Evolutionary conservation across 768 basidiomycete species (phyloP).

Genomic region (Boletus sensibilis): DNA sequence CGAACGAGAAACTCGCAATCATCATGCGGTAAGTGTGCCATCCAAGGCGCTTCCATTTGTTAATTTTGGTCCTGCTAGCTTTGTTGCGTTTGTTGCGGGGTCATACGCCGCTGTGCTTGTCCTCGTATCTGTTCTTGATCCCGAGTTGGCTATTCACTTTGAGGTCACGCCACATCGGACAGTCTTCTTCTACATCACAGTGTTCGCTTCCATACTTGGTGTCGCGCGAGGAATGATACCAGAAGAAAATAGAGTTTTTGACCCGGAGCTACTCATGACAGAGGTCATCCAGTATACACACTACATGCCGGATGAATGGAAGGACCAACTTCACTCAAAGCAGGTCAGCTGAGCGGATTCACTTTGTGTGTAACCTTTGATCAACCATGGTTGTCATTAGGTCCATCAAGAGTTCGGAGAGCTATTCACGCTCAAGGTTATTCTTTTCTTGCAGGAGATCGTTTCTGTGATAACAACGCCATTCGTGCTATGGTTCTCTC

Average conservation of each 20-base stretch:
- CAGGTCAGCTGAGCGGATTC: conserved; percentile 44
- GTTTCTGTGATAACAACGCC: conserved; percentile 92
- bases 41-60: neutral
- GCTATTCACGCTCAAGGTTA: conserved; percentile 90
- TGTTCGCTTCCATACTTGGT: conserved; percentile 87
- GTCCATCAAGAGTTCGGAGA: conserved; percentile 90
- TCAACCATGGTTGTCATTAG: conserved; percentile 37
- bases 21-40: conserved; percentile 71
- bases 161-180: conserved; percentile 94
- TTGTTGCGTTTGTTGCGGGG: conserved; percentile 93
- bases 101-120: conserved; percentile 96
- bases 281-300: conserved; percentile 94
- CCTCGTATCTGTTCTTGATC: conserved; percentile 88
- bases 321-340: conserved; percentile 83
- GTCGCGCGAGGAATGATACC: conserved; percentile 94
- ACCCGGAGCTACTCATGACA: conserved; percentile 89
- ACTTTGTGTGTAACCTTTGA: neutral
- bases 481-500: conserved; percentile 89
- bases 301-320: conserved; percentile 95
- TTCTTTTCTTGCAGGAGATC: conserved; percentile 85
- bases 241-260: conserved; percentile 90
- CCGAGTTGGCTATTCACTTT: conserved; percentile 89
- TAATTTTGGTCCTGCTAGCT: conserved; percentile 47
- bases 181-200: conserved; percentile 86
- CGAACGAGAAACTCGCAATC: conserved; percentile 88